Evolutionary conservation across 2,329 filamentous ascomycete species (phyloP), one percentile per base, ranked within the genome.

Genomic region (Diaporthe batatas): DNA sequence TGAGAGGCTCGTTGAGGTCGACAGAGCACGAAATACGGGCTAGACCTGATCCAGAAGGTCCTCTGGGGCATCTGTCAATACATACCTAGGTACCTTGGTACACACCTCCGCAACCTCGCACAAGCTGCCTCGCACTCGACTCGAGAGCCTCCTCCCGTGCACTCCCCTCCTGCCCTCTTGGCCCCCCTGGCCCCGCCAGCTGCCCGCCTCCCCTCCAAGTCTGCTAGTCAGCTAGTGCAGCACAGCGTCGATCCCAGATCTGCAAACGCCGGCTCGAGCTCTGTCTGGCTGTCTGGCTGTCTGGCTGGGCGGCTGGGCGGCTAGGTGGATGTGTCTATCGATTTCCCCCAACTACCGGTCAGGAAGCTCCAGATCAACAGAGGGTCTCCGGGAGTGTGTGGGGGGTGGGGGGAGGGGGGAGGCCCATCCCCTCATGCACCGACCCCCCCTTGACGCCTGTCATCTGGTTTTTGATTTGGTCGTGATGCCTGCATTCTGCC

Each of bases 191-290:
- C 16, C 42, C 16, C 42, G 16, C 42, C 42, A 5, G 2, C 42
- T n/a, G n/a, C 16, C 42, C 3, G 6, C 42, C 14, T 18, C 18
- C 6, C 42, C 42, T 8, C 59, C 42, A 18, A 29, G 29, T 29
- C 29, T 29, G 29, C 29, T 5, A 29, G 29, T 42, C 18, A 5
- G 21, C 29, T 34, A 8, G 34, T 65, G 44, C 59, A 65, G 10
- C 12, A 65, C 59, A 65, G 23, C 44, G 62, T 65, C 62, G 62
- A 65, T 51, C 62, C 62, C n/a, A 65, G 62, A 65, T 65, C 62
- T 65, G 62, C 62, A 65, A 21, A 23, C 62, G 44, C 59, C 59
- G 39, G 25, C 59, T 44, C 36, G 7, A 62, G 23, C 59, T 64
- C 59, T 49, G 59, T 29, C n/a, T 64, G 42, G 39, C 23, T 16